phyloP scores from a whole-genome alignment of 2,329 filamentous ascomycete species.

The Dactylellina cionopaga region DNA sequence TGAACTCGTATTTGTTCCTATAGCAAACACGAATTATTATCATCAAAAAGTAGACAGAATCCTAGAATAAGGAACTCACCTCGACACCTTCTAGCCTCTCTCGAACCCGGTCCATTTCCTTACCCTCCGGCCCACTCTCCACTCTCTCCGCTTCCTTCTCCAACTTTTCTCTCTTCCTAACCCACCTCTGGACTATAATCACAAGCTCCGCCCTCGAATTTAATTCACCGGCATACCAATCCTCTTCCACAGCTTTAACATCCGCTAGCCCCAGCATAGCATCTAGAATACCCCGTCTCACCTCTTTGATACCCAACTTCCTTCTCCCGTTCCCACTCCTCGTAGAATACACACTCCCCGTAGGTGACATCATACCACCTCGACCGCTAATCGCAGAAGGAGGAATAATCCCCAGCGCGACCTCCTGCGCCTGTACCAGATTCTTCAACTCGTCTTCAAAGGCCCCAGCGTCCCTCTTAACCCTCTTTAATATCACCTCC shows the following conservation, averaged over 20 bases:
- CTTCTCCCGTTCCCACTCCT: conserved; percentile 16
- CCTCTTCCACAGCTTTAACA: conserved; percentile 45
- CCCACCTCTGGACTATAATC: conserved; percentile 34
- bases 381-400: not conserved
- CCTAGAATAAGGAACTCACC: conserved; percentile 7
- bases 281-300: conserved; percentile 47
- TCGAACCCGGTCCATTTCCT: conserved; percentile 43
- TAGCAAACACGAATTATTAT: not conserved
- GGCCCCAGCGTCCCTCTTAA: conserved; percentile 36
- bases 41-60: not conserved
- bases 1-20: conserved; percentile 51
- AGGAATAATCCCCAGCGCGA: conserved; percentile 28
- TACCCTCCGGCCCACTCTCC: conserved; percentile 35
- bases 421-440: conserved; percentile 33
- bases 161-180: conserved; percentile 33
- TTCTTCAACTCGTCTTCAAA: conserved; percentile 43
- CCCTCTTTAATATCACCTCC: conserved; percentile 34
- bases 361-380: not conserved
- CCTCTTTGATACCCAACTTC: conserved; percentile 47
- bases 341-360: conserved; percentile 13
- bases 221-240: conserved; percentile 34
- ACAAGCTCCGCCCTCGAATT: conserved; percentile 26
- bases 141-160: conserved; percentile 45
- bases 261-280: conserved; percentile 48
- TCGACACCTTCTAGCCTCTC: conserved; percentile 44